Evolutionary conservation across 2,329 filamentous ascomycete genomes (phyloP), one percentile per base, ranked within the genome.

Genomic region (Xenosphaeropsis pyriputrescens): DNA sequence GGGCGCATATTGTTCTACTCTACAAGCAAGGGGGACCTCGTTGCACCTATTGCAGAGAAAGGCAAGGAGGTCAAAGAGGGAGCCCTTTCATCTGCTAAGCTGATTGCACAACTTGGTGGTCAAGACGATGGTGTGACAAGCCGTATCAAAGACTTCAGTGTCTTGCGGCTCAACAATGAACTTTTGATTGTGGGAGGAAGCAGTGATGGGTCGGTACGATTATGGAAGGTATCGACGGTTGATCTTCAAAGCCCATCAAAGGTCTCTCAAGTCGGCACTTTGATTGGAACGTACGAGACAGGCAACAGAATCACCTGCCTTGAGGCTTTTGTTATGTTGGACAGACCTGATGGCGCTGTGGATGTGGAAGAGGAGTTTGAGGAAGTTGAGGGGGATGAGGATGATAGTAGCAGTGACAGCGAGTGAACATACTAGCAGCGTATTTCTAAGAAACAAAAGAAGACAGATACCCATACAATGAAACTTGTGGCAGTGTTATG

Each of bases 251-350:
- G 19, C 16, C 62, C 68, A 40, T 54, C 72, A 42, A 45, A 43
- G 43, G 34, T 43, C 42, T 45, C 47, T 46, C 42, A 52, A 39
- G 42, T 54, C 46, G 53, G 50, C 31, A 57, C 83, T 16, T 55
- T 93, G 39, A 55, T 94, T 33, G 85, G 79, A 13, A 76, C 72
- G 22, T 91, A 91, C 51, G 80, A 88, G 58, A 94, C 88, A 16
- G 77, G 79, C 34, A 88, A 89, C 55, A 69, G 91, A 40, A 86
- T 96, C 47, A 96, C 88, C 29, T 96, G 91, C 55, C 54, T 96
- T 50, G 77, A 75, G 49, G 80, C 80, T 16, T 96, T 93, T 62
- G 64, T 84, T 45, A 93, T 96, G 85, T 71, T 83, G 57, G 70
- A 76, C 48, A 64, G 69, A 34, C 70, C 73, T 13, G 74, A 76